Percentiles rank a stretch among this genome's conserved stretches.
Conservation (phyloP, 179 eudicot genomes). For the Silene noctiflora region DNA sequence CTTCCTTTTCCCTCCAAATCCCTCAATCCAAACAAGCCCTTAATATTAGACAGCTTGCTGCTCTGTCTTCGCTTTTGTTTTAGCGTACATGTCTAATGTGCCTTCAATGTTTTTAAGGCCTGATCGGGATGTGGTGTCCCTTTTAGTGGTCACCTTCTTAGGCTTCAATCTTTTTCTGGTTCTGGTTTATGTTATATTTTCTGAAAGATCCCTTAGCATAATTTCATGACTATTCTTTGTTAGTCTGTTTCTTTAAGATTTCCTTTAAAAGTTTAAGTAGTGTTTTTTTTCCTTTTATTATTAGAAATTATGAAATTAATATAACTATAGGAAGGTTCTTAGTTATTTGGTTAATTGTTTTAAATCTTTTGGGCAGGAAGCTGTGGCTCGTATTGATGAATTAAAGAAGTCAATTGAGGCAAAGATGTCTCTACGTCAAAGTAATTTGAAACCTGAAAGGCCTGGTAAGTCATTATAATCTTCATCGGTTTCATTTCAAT, state of each 20-base stretch:
- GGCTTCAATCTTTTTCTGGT: neutral
- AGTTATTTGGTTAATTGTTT: neutral
- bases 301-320: neutral
- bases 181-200: neutral
- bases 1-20: too few relatives aligned
- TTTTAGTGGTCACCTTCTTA: neutral
- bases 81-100: neutral
- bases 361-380: constrained; percentile 46
- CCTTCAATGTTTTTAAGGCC: neutral
- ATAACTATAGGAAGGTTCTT: neutral
- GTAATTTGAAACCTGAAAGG: constrained; percentile 83
- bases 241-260: neutral
- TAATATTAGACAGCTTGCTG: neutral
- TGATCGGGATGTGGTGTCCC: neutral
- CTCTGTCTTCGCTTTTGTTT: neutral
- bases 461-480: constrained; percentile 55
- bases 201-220: neutral
- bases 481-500: neutral
- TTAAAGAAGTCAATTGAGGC: constrained; percentile 79
- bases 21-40: too few relatives aligned
- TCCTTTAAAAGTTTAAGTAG: neutral
- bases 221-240: neutral
- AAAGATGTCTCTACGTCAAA: constrained; percentile 74
- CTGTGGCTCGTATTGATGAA: constrained; percentile 80
- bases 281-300: neutral